Evolutionary conservation across 116 monocot species (phyloP).

Genomic region (Iris pallida): DNA sequence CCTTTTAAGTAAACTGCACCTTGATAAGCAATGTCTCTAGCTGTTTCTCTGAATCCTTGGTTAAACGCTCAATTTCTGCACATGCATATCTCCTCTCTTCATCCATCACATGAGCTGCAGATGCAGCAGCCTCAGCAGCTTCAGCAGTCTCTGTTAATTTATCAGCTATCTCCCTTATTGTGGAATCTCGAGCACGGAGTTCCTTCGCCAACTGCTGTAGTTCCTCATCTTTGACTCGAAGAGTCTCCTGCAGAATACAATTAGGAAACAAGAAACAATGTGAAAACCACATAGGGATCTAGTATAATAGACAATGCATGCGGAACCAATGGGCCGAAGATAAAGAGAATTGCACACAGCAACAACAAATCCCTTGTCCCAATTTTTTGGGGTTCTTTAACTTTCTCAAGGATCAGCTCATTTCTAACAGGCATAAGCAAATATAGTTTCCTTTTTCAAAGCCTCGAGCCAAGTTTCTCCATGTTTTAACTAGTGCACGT

Average conservation of each 20-base stretch:
- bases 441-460: too few relatives aligned
- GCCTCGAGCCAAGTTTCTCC: too few relatives aligned
- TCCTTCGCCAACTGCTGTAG: constrained; percentile 73
- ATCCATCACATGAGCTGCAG: constrained; percentile 86
- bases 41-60: constrained; percentile 52
- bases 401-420: too few relatives aligned
- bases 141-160: constrained; percentile 90
- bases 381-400: too few relatives aligned
- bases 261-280: background rate
- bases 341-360: too few relatives aligned
- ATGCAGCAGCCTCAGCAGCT: constrained; percentile 91
- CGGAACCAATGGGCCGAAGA: background rate
- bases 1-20: constrained; percentile 23
- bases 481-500: too few relatives aligned
- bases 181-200: constrained; percentile 75
- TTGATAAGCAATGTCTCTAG: constrained; percentile 31
- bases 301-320: background rate
- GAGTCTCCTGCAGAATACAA: constrained; percentile 65
- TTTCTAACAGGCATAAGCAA: too few relatives aligned
- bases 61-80: constrained; percentile 64
- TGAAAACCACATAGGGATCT: too few relatives aligned
- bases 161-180: constrained; percentile 86
- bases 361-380: too few relatives aligned
- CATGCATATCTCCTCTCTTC: constrained; percentile 73
- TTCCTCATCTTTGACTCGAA: constrained; percentile 97